Evolutionary conservation across 2,329 filamentous ascomycete species (phyloP).

Genomic region (Bipolaris victoriae): DNA sequence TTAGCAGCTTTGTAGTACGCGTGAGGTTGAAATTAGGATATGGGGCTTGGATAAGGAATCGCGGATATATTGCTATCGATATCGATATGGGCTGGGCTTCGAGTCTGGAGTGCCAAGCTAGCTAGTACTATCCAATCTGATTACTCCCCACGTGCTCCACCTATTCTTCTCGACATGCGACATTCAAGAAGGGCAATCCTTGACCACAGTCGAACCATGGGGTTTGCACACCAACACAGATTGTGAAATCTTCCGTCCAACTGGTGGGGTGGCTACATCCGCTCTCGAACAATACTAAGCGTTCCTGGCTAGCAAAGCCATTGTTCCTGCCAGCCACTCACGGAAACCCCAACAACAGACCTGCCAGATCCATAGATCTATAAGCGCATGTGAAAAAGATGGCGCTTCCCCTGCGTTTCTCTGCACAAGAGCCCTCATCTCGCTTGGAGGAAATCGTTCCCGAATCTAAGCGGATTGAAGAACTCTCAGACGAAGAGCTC

Average conservation of each 20-base stretch:
- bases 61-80: neutral
- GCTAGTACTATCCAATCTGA: slow-evolving; percentile 21
- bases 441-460: slow-evolving; percentile 38
- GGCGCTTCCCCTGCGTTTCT: slow-evolving; percentile 30
- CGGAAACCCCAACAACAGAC: slow-evolving; percentile 20
- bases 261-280: slow-evolving; percentile 7
- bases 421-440: slow-evolving; percentile 29
- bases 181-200: slow-evolving; percentile 10
- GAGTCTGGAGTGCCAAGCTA: slow-evolving; percentile 26
- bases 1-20: neutral
- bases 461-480: slow-evolving; percentile 39
- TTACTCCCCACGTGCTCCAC: slow-evolving; percentile 20
- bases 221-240: neutral
- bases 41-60: neutral
- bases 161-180: slow-evolving; percentile 8
- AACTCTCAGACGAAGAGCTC: slow-evolving; percentile 42
- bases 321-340: slow-evolving; percentile 35
- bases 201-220: neutral
- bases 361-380: slow-evolving; percentile 3
- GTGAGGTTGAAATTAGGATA: neutral
- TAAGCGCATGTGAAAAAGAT: slow-evolving; percentile 29
- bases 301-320: slow-evolving; percentile 19
- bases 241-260: slow-evolving; percentile 6
- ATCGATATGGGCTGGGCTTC: neutral
- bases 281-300: slow-evolving; percentile 41